A percentile compares a stretch with the other conserved stretches of the same genome.
Evolutionary conservation across 805 yeast species (phyloP).

Genomic region (Candida ficus): DNA sequence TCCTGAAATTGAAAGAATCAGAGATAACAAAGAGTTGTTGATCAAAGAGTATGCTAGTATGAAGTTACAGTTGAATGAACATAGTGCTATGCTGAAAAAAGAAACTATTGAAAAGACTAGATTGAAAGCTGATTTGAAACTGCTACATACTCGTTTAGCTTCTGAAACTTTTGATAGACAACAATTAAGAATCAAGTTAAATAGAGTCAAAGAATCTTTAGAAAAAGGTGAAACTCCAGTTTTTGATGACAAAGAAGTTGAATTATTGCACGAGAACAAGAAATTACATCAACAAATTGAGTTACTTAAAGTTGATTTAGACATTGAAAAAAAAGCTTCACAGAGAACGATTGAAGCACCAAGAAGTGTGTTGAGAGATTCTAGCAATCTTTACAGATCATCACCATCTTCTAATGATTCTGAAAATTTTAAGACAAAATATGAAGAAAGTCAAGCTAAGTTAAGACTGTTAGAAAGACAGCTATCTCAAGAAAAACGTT

Average conservation of each 20-base stretch:
- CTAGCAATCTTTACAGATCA: slow-evolving; percentile 18
- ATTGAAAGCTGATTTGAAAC: slow-evolving; percentile 50
- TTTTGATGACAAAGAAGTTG: slow-evolving; percentile 21
- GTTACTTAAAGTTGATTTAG: slow-evolving; percentile 41
- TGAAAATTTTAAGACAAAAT: slow-evolving; percentile 35
- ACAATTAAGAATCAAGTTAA: slow-evolving; percentile 38
- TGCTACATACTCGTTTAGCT: slow-evolving; percentile 60
- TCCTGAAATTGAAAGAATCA: slow-evolving; percentile 19
- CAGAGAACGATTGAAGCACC: slow-evolving; percentile 31
- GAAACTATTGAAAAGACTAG: slow-evolving; percentile 39
- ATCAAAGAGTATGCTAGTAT: slow-evolving; percentile 40
- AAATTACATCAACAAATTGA: slow-evolving; percentile 39
- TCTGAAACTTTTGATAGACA: slow-evolving; percentile 59
- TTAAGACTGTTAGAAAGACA: slow-evolving; percentile 36
- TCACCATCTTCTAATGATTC: slow-evolving; percentile 21
- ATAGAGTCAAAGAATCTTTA: slow-evolving; percentile 26
- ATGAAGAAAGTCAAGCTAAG: slow-evolving; percentile 41
- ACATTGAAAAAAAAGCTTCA: slow-evolving; percentile 47
- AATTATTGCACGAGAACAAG: slow-evolving; percentile 20
- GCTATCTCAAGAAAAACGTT: slow-evolving; percentile 16
- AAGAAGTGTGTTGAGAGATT: slow-evolving; percentile 29
- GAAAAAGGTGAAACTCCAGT: slow-evolving; percentile 23
- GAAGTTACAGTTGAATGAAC: slow-evolving; percentile 48
- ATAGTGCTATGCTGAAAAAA: slow-evolving; percentile 41
- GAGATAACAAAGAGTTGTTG: slow-evolving; percentile 23